Conservation (phyloP, 2,329 filamentous ascomycete species). For the Akanthomyces dipterigenus region DNA sequence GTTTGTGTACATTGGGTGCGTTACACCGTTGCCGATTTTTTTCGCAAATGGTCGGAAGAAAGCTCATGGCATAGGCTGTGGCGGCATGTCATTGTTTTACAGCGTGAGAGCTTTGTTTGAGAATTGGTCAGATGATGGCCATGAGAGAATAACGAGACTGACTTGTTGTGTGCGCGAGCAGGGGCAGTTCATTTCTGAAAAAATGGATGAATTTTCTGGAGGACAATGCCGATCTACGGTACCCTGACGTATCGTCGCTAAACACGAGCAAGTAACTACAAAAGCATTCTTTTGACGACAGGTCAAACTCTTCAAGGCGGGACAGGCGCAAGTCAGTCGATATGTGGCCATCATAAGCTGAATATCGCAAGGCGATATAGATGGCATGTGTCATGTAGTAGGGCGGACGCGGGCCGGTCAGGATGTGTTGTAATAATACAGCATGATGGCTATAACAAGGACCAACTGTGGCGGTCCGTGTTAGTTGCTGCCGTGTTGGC, state of each 20-base stretch:
- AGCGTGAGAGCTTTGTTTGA: constrained; percentile 15
- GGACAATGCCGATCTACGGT: constrained; percentile 82
- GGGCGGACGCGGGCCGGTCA: neutral
- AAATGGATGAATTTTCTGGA: constrained; percentile 89
- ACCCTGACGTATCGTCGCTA: constrained; percentile 59
- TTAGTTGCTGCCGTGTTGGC: neutral
- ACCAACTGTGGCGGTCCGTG: neutral
- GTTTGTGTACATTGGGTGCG: neutral
- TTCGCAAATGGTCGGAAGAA: neutral
- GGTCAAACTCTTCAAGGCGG: neutral
- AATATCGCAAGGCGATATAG: neutral
- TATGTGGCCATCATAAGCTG: neutral
- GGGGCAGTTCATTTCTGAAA: constrained; percentile 79
- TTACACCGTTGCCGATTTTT: neutral
- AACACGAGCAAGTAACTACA: neutral
- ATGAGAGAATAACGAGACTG: neutral
- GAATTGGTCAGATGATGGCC: constrained; percentile 13
- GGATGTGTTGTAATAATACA: neutral
- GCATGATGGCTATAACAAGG: neutral
- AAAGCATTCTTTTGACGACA: neutral
- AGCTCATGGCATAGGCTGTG: neutral
- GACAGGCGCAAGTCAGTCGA: neutral
- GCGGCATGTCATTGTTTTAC: neutral
- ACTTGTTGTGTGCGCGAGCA: constrained; percentile 28
- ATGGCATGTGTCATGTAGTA: neutral